Percentiles rank a stretch among this genome's conserved stretches.
These are phyloP conservation scores for Pythium phragmiticola DNA, from an alignment of 352 stramenopile species.

Conservation along the genomic window DNA sequence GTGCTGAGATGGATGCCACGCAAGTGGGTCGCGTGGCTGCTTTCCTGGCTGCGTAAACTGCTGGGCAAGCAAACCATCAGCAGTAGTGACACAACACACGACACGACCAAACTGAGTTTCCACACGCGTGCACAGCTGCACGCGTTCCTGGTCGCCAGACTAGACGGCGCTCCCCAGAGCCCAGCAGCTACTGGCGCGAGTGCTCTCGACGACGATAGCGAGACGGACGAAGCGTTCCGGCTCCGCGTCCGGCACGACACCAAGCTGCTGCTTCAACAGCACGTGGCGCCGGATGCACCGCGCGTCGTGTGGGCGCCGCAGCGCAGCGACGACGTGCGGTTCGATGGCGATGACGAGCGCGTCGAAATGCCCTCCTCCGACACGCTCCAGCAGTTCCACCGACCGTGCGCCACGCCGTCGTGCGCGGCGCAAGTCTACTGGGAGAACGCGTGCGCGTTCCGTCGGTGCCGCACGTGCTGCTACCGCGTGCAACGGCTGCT, in stretches of 20 bases:
- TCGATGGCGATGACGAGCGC: constrained; percentile 2
- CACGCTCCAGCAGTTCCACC: constrained; percentile 23
- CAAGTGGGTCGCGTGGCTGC: background rate
- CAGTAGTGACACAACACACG: background rate
- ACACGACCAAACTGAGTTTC: background rate
- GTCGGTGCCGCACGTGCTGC: constrained; percentile 61
- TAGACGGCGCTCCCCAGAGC: background rate
- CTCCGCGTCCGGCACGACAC: constrained; percentile 58
- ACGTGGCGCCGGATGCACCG: constrained; percentile 41
- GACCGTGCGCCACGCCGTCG: constrained; percentile 31
- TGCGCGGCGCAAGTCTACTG: constrained; percentile 37
- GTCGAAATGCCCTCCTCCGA: background rate
- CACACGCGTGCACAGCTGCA: constrained; percentile 6
- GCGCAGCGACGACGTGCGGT: constrained; percentile 19
- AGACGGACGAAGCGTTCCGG: constrained; percentile 49
- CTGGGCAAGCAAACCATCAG: background rate
- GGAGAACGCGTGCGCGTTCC: constrained; percentile 45
- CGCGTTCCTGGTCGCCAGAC: background rate
- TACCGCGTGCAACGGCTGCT: constrained; percentile 62
- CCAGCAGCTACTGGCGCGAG: background rate
- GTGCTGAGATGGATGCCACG: constrained; percentile 3
- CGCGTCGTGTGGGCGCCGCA: constrained; percentile 63
- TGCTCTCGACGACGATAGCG: constrained; percentile 3
- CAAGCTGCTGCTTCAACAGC: constrained; percentile 47
- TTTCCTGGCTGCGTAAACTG: background rate